Base-by-base conservation (phyloP, 345 rosid species). In the Citrus mangshanensis region DNA sequence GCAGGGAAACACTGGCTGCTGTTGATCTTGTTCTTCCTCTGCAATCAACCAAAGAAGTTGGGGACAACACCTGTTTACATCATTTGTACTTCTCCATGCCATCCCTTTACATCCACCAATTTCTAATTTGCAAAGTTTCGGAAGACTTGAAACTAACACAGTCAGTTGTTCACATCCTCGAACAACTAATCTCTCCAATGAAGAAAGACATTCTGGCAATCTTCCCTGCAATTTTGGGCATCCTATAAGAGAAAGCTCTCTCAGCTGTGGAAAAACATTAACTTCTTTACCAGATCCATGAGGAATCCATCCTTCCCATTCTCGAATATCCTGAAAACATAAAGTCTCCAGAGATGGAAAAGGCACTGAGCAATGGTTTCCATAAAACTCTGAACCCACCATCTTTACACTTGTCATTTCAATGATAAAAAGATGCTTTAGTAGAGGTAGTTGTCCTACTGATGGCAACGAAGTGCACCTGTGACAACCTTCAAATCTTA, bases 291-390 rank as follows among this genome's bases (percentile, higher is more conserved):
- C 25, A 1, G 8, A 62, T 81, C 72, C 74, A 0, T 59, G 73
- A 54, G 80, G 51, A 76, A 30, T 42, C 88, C 90, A 85, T 28
- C 66, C 78, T 63, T 80, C 81, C 90, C 87, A 85, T 75, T 81
- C 74, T 25, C 21, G 68, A 84, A 83, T 73, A 40, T 24, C 42
- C 30, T 76, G 30, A 75, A 87, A 85, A 68, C 28, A 42, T 19
- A 77, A 30, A 13, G 21, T 58, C 78, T 72, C 75, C 22, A 77
- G 27, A 2, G 74, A 72, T 8, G 80, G 81, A 49, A 81, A 81
- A 72, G 68, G 73, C 58, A 35, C 68, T 16, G 77, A 30, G 65
- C 32, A 24, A 14, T 32, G 28, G 1, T 35, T 42, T 66, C 80
- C 80, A 54, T 70, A 72, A 13, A 81, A 56, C 24, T 77, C 81